phyloP scores from a whole-genome alignment of 352 stramenopile species.

The Phytopythium montanum region DNA sequence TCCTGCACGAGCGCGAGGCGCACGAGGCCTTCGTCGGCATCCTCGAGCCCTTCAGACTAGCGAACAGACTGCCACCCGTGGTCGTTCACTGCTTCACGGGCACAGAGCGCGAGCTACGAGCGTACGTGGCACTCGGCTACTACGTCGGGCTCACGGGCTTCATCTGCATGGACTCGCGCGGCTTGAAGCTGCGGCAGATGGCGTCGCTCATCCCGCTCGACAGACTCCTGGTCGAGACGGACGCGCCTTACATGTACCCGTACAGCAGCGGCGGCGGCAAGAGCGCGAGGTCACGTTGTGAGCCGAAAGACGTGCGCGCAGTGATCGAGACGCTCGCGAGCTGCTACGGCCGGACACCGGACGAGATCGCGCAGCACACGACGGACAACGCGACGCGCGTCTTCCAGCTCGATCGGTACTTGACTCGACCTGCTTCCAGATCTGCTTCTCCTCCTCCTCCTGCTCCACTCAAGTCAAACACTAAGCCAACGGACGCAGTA shows the following conservation, averaged over 20 bases:
- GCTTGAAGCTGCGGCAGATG: constrained; percentile 39
- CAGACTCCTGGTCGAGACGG: constrained; percentile 69
- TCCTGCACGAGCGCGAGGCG: constrained; percentile 89
- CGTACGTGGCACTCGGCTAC: constrained; percentile 61
- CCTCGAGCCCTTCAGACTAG: constrained; percentile 43
- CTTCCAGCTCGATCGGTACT: constrained; percentile 31
- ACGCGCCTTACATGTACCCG: constrained; percentile 76
- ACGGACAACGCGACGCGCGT: constrained; percentile 50
- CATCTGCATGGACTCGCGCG: constrained; percentile 58
- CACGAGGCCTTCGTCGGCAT: constrained; percentile 50
- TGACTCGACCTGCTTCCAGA: not conserved
- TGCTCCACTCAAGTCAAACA: not conserved
- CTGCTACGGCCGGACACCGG: constrained; percentile 31
- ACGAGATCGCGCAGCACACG: constrained; percentile 38
- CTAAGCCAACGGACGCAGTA: not conserved
- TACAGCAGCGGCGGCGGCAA: constrained; percentile 28
- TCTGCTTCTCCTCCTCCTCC: not conserved
- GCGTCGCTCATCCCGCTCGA: constrained; percentile 41
- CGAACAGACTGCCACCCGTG: constrained; percentile 33
- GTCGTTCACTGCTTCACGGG: constrained; percentile 81
- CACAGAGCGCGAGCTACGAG: constrained; percentile 36
- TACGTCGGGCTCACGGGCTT: constrained; percentile 76
- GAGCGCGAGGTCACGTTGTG: constrained; percentile 37
- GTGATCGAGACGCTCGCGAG: constrained; percentile 57
- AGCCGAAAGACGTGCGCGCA: constrained; percentile 58